These are phyloP conservation scores for Botrytis byssoidea DNA, from an alignment of 2,329 filamentous ascomycete species.

Conservation along the genomic window DNA sequence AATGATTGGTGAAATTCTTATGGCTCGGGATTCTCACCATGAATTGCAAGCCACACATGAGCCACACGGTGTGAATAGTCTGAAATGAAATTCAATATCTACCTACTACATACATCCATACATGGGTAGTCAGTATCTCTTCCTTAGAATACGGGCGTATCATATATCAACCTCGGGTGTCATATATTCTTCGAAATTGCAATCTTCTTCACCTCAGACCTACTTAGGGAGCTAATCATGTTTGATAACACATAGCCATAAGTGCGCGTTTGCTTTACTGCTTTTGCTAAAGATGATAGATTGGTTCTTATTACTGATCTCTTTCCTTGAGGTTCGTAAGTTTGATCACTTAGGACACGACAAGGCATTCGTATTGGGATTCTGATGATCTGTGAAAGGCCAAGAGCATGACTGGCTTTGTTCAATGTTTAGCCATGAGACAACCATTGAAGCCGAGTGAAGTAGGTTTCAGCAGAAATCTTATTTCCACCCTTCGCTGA, in stretches of 20 bases:
- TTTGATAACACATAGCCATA: too few relatives aligned
- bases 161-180: too few relatives aligned
- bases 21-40: too few relatives aligned
- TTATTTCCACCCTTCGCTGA: background rate
- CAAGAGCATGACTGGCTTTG: background rate
- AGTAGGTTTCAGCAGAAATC: background rate
- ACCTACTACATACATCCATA: background rate
- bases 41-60: too few relatives aligned
- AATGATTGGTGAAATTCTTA: too few relatives aligned
- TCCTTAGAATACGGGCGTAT: too few relatives aligned
- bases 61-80: background rate
- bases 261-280: background rate
- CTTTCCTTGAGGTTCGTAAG: background rate
- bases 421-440: background rate
- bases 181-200: too few relatives aligned
- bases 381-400: background rate
- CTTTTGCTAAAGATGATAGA: background rate
- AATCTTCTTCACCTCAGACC: too few relatives aligned
- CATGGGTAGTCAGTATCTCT: too few relatives aligned
- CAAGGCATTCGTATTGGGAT: background rate
- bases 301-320: background rate
- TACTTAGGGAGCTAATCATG: too few relatives aligned
- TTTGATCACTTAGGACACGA: background rate
- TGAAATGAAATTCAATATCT: background rate
- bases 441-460: background rate